Conservation (phyloP, 441 rosid genomes). For the Kokia cookei region DNA sequence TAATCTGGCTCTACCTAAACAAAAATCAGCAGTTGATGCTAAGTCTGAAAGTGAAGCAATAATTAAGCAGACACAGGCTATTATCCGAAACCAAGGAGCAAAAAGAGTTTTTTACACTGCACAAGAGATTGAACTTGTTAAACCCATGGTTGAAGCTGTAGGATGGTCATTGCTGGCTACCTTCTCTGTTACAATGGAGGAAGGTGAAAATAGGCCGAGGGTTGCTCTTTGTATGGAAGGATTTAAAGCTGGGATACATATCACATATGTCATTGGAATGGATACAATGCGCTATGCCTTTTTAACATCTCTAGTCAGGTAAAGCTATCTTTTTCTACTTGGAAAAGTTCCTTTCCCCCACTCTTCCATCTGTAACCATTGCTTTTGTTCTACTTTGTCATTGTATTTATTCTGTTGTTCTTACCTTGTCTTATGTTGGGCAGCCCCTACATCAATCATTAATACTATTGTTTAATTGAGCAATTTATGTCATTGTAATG, state of each 20-base stretch:
- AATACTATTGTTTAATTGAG: background rate
- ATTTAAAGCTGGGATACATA: conserved; percentile 95
- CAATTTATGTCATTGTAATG: conserved; percentile 2
- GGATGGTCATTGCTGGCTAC: conserved; percentile 99
- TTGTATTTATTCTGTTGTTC: background rate
- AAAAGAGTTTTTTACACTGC: conserved; percentile 83
- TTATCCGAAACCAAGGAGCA: conserved; percentile 78
- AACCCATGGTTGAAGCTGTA: conserved; percentile 99
- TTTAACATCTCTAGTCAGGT: conserved; percentile 96
- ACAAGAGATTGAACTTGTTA: conserved; percentile 70
- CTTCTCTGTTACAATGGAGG: conserved; percentile 99
- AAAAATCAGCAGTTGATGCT: conserved; percentile 63
- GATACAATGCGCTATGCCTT: conserved; percentile 99
- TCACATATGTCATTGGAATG: conserved; percentile 92
- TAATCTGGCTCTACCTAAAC: conserved; percentile 89
- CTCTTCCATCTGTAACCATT: background rate
- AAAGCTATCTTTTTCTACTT: conserved; percentile 10
- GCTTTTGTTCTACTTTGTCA: background rate
- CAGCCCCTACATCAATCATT: background rate
- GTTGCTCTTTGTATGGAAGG: conserved; percentile 98
- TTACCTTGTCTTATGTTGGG: background rate
- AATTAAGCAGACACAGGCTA: conserved; percentile 91
- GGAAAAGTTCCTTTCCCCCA: background rate
- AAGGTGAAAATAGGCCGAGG: conserved; percentile 94
- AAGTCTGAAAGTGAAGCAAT: conserved; percentile 88